Base-by-base conservation (phyloP, 2,329 filamentous ascomycete species). In the Madurella mycetomatis region DNA sequence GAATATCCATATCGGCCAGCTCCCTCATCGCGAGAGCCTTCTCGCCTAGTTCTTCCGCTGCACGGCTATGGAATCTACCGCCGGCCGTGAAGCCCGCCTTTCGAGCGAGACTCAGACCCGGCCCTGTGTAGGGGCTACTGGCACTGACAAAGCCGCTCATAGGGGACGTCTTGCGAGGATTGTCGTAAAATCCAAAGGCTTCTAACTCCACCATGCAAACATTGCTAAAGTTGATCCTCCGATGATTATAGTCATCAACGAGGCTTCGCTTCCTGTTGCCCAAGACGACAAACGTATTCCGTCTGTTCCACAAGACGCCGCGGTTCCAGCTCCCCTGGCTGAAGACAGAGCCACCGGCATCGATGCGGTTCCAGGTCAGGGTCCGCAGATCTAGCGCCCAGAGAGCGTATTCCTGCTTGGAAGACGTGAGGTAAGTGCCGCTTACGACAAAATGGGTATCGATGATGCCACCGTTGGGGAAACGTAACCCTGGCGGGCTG, bases 241-340 rank as follows among this genome's bases (percentile, higher is more conserved):
- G 87, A 66, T 97, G 94, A 68, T 97, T 97, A 72, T 99, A 99
- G 70, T 99, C 94, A 63, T 99, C 92, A 0, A 97, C 92, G 32
- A 99, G 78, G 62, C 89, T 96, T 58, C 94, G 80, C 71, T 95
- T 96, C 39, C 94, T 84, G 69, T 96, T 95, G 45, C 94, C 94
- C 39, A 99, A 78, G 59, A 99, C 92, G 34, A 97, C 91, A 73
- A 97, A 99, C 0, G 90, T 90, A 67, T 96, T 99, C 59, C 94
- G 83, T 42, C 92, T 83, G 65, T 89, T 88, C 94, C 94, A 99
- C 8, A 99, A 72, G 31, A 99, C 83, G 41, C 94, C 94, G 54
- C 94, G 82, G 67, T 99, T 99, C 94, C 94, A 99, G 70, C 92
- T 97, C 43, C 94, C 94, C 68, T 96, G 90, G 65, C 90, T 92